Percentiles rank a stretch among this genome's conserved stretches.
phyloP scores from a whole-genome alignment of 2,329 filamentous ascomycete species.

The Arthroderma sp. region DNA sequence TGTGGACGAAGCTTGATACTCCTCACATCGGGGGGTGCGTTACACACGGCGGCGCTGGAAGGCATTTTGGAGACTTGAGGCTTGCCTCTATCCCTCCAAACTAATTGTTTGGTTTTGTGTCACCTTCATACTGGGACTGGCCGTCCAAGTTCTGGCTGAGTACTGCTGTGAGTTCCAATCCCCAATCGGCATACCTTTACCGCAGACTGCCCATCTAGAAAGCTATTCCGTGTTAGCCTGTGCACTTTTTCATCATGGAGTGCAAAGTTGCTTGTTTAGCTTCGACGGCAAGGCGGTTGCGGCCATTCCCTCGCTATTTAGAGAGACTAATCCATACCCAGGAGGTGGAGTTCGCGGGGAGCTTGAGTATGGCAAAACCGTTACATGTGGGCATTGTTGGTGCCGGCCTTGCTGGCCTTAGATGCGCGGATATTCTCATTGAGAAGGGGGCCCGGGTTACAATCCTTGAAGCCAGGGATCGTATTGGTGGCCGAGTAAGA shows the following conservation, averaged over 20 bases:
- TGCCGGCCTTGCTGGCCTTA: slow-evolving; percentile 46
- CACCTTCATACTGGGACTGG: no score
- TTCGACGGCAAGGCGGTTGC: slow-evolving; percentile 8
- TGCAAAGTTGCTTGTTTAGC: slow-evolving; percentile 12
- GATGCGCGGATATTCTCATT: slow-evolving; percentile 46
- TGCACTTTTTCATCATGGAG: slow-evolving; percentile 7
- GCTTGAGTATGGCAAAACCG: slow-evolving; percentile 21
- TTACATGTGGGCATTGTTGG: slow-evolving; percentile 47
- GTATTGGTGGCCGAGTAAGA: slow-evolving; percentile 45
- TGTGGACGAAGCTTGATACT: no score
- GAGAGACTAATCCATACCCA: slow-evolving; percentile 2
- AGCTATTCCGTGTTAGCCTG: no score
- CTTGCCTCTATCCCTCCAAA: no score
- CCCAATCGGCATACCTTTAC: no score
- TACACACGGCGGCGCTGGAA: no score
- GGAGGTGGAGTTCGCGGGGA: neutral
- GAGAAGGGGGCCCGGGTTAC: slow-evolving; percentile 44
- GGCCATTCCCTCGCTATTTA: slow-evolving; percentile 4
- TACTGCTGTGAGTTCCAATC: no score
- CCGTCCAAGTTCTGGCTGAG: no score
- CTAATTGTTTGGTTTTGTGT: no score
- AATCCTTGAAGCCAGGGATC: slow-evolving; percentile 45
- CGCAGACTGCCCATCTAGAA: no score
- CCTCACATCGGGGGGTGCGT: no score
- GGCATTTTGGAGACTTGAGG: no score